Evolutionary conservation across 768 basidiomycete species (phyloP).

Genomic region (Amanita inopinata): DNA sequence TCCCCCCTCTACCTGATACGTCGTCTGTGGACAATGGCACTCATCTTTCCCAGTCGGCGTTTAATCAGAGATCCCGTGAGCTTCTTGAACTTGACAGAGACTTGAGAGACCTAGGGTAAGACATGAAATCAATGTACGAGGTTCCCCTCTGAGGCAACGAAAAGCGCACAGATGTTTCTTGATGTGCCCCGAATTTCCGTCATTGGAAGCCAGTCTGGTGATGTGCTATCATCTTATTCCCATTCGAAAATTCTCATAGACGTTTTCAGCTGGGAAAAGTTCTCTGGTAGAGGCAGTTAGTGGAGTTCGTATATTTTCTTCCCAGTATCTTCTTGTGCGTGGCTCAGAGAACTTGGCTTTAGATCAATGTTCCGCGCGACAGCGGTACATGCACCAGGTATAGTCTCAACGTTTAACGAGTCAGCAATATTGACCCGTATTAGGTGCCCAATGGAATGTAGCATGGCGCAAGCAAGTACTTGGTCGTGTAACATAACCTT

Average conservation of each 20-base stretch:
- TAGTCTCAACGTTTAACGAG: not conserved
- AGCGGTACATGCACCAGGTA: slow-evolving; percentile 53
- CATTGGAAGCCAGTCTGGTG: slow-evolving; percentile 49
- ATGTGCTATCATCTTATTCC: slow-evolving; percentile 7
- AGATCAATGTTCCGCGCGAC: slow-evolving; percentile 56
- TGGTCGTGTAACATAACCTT: slow-evolving; percentile 40
- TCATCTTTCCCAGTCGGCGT: too few species aligned
- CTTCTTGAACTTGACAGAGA: slow-evolving; percentile 29
- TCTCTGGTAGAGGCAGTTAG: slow-evolving; percentile 50
- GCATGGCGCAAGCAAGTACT: slow-evolving; percentile 28
- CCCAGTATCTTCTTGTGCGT: not conserved
- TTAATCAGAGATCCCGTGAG: too few species aligned
- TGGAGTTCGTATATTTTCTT: slow-evolving; percentile 27
- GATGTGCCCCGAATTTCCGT: slow-evolving; percentile 45
- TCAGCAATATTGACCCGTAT: not conserved
- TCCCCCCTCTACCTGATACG: too few species aligned
- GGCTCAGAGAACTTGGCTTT: not conserved
- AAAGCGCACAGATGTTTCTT: slow-evolving; percentile 29
- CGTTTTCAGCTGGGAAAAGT: slow-evolving; percentile 42
- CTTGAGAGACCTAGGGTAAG: slow-evolving; percentile 31
- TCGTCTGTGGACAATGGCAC: too few species aligned
- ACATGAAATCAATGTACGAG: not conserved
- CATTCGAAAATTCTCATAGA: not conserved
- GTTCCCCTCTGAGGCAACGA: not conserved
- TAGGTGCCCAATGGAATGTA: slow-evolving; percentile 47